These are phyloP conservation scores for Hypoxylon rubiginosum DNA, from an alignment of 2,329 filamentous ascomycete species.

Conservation along the genomic window DNA sequence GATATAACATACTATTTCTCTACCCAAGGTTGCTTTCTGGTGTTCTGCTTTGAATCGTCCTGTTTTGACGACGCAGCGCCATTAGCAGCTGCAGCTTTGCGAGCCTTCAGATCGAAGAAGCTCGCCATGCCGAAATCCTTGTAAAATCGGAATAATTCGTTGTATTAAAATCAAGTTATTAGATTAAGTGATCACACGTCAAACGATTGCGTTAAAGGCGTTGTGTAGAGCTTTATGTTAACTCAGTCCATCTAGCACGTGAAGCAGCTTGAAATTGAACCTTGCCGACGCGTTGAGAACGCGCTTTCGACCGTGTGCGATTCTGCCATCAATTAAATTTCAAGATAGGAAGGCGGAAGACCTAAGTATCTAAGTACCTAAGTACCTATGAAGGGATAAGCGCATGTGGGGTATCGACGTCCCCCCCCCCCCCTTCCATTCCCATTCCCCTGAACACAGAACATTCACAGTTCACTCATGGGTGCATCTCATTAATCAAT, in stretches of 20 bases:
- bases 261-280: conserved; percentile 4
- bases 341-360: conserved; percentile 40
- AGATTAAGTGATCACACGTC: background rate
- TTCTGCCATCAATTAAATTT: conserved; percentile 44
- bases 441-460: background rate
- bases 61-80: conserved; percentile 74
- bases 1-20: conserved; percentile 87
- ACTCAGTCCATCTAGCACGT: conserved; percentile 5
- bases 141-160: background rate
- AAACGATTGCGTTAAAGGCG: background rate
- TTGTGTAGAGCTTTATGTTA: conserved; percentile 9
- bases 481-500: background rate
- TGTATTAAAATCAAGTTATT: background rate
- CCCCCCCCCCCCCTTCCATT: too few relatives aligned
- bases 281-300: conserved; percentile 38
- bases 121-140: conserved; percentile 73
- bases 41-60: conserved; percentile 72
- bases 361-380: conserved; percentile 1
- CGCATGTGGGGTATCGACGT: background rate
- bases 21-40: conserved; percentile 90
- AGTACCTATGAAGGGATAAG: background rate
- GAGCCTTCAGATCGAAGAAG: conserved; percentile 96
- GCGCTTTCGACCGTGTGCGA: conserved; percentile 27
- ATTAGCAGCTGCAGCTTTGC: conserved; percentile 80
- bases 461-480: background rate